These are phyloP conservation scores for Imleria badia DNA, from an alignment of 768 basidiomycete species.

Conservation along the genomic window DNA sequence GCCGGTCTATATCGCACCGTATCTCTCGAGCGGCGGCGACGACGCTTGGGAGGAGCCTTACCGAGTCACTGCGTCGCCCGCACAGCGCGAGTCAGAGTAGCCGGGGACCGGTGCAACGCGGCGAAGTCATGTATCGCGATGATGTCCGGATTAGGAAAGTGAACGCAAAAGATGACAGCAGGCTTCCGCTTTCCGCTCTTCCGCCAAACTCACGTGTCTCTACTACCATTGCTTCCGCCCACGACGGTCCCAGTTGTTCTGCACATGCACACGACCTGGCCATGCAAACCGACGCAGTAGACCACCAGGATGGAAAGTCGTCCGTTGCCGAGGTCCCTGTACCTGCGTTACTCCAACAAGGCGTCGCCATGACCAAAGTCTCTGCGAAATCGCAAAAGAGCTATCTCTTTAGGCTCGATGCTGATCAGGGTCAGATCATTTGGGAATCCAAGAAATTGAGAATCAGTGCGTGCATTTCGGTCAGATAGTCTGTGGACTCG, in stretches of 20 bases:
- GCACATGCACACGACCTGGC: background rate
- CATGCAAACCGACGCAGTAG: conserved; percentile 2
- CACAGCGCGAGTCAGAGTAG: conserved; percentile 10
- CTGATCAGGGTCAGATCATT: conserved; percentile 77
- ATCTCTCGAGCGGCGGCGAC: conserved; percentile 34
- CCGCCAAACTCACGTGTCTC: background rate
- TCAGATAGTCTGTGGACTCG: background rate
- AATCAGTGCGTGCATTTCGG: conserved; percentile 48
- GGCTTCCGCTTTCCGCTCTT: background rate
- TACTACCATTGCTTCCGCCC: background rate
- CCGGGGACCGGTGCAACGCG: background rate
- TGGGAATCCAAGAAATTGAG: conserved; percentile 74
- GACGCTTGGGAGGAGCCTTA: conserved; percentile 31
- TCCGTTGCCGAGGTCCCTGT: conserved; percentile 45
- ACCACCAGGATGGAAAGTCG: conserved; percentile 3
- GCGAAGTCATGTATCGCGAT: background rate
- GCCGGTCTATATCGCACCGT: conserved; percentile 36
- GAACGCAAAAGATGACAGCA: background rate
- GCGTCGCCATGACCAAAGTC: conserved; percentile 80
- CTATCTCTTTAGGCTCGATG: conserved; percentile 67
- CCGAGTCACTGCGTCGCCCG: conserved; percentile 18
- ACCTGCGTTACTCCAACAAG: conserved; percentile 56
- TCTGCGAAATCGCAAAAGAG: conserved; percentile 75
- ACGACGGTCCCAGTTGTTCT: background rate
- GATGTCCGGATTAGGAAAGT: conserved; percentile 28